Base-by-base conservation (phyloP, 1,139 yeast species). In the Taphrina confusa region DNA sequence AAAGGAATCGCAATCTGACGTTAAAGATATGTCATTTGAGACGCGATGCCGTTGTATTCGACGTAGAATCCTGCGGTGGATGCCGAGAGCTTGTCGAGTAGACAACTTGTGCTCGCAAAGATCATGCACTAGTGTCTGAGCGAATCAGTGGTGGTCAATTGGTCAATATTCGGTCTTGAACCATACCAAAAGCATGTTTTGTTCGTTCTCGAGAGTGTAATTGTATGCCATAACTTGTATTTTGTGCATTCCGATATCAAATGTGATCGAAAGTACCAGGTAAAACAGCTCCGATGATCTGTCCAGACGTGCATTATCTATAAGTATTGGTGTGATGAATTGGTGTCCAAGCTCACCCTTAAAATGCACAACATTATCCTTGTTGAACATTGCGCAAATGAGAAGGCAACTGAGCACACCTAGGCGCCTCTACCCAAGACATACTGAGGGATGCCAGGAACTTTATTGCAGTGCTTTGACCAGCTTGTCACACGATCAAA, bases 21-120 rank as follows among this genome's bases (percentile, higher is more conserved):
- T n/a, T n/a, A n/a, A n/a, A n/a, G n/a, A n/a, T n/a, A n/a, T n/a
- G n/a, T 3, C 6, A 8, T 22, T 5, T 14, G 25, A 16, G 9
- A 18, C 42, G 20, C 42, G 42, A 37, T 5, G 18, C 23, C 20
- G 6, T 5, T 37, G 42, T 11, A 37, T 37, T 18, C 47, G 47
- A 2, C 47, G 47, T 23, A 23, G 33, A 9, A 42, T 23, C 25
- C 47, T 42, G n/a, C 31, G 30, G 9, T 42, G 47, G 4, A 42
- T 42, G 31, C 47, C 47, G 2, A 23, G 25, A 11, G 47, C 47
- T 25, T 42, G 47, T 4, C 47, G 30, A 11, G 31, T 27, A 14
- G 47, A 42, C 18, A 42, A 12, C 47, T 42, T 42, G 31, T 42
- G 47, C 16, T 42, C 31, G 25, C 47, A 42, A 12, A 42, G 25